Percentiles rank a stretch among this genome's conserved stretches.
Conservation (phyloP, 495 filamentous ascomycete species). For the Annulohypoxylon nitens region DNA sequence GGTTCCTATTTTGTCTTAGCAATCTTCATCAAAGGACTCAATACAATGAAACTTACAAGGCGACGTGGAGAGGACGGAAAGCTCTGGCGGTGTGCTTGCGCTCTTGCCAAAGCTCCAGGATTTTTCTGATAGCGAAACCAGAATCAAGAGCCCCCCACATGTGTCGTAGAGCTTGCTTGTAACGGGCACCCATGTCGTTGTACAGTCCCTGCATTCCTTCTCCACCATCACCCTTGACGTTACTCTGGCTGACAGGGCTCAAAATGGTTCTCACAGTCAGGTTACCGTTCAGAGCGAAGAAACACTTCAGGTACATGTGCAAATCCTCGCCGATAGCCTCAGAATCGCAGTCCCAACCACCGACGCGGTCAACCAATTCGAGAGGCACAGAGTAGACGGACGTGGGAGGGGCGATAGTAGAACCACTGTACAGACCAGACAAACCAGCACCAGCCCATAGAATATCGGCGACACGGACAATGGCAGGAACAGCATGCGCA, state of each 20-base stretch:
- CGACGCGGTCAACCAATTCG: constrained; percentile 70
- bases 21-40: neutral
- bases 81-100: constrained; percentile 63
- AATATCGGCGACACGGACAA: constrained; percentile 77
- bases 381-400: constrained; percentile 78
- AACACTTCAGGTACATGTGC: constrained; percentile 82
- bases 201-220: constrained; percentile 62
- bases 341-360: constrained; percentile 74
- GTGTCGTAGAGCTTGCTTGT: constrained; percentile 74
- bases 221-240: constrained; percentile 69
- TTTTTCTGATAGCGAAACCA: constrained; percentile 68
- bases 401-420: constrained; percentile 72
- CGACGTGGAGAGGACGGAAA: constrained; percentile 64
- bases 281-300: constrained; percentile 75
- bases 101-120: constrained; percentile 63
- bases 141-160: constrained; percentile 80
- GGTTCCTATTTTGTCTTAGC: constrained; percentile 49
- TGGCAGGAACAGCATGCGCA: constrained; percentile 71
- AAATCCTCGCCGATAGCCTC: constrained; percentile 79
- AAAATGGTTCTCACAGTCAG: constrained; percentile 67
- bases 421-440: constrained; percentile 72
- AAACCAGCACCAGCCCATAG: constrained; percentile 75
- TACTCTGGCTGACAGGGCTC: constrained; percentile 75
- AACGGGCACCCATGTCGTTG: constrained; percentile 69
- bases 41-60: constrained; percentile 53